phyloP scores from a whole-genome alignment of 805 yeast species.

The Candida ulmi region DNA sequence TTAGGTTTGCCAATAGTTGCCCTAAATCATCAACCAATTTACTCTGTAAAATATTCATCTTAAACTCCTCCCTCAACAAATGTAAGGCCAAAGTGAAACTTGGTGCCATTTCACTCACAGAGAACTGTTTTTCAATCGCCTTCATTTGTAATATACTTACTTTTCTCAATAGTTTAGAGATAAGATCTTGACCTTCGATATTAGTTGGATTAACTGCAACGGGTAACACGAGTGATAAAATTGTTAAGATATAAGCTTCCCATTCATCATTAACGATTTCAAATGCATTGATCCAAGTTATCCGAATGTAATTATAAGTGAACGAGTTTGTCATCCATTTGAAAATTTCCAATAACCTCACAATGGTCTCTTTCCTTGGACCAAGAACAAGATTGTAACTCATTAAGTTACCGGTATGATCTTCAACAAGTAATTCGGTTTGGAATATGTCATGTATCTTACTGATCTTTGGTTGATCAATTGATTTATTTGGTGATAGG shows the following conservation, averaged over 20 bases:
- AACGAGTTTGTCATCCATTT: constrained; percentile 52
- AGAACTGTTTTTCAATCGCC: constrained; percentile 23
- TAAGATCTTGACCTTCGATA: constrained; percentile 7
- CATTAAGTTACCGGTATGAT: constrained; percentile 7
- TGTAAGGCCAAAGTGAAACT: constrained; percentile 66
- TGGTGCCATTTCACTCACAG: constrained; percentile 51
- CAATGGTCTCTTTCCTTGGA: constrained; percentile 41
- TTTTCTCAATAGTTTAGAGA: constrained; percentile 8
- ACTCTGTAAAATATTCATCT: constrained; percentile 45
- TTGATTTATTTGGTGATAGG: constrained; percentile 11
- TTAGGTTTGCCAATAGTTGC: constrained; percentile 51
- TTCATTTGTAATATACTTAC: constrained; percentile 13
- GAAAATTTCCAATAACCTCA: constrained; percentile 42
- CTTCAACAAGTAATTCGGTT: constrained; percentile 14
- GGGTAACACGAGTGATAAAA: constrained; percentile 47
- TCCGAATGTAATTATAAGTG: constrained; percentile 51
- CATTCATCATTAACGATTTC: constrained; percentile 47
- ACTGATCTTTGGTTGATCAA: constrained; percentile 1
- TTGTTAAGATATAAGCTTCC: constrained; percentile 49
- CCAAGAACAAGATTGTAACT: constrained; percentile 32
- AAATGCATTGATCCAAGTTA: constrained; percentile 56
- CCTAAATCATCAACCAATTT: constrained; percentile 38
- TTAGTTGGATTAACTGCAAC: constrained; percentile 26
- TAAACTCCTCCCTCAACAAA: constrained; percentile 68
- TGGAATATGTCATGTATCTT: constrained; percentile 8